Evolutionary conservation across 495 filamentous ascomycete genomes (phyloP).

Genomic region (Penicillium chermesinum): DNA sequence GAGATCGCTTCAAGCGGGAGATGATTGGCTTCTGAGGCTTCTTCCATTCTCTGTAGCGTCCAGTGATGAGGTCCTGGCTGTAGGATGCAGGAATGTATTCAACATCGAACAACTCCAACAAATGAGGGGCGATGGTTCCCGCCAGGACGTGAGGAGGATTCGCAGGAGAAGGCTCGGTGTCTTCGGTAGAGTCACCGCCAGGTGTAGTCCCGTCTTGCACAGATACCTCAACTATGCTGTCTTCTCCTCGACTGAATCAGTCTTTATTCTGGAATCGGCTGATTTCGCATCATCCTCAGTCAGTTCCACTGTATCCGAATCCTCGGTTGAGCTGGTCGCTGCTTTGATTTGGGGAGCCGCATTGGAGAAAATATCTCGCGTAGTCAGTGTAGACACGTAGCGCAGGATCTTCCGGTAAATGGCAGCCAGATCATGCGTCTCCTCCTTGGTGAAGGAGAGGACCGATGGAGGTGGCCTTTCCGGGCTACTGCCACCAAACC

Average conservation of each 20-base stretch:
- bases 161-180: slow-evolving; percentile 1
- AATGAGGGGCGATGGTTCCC: slow-evolving; percentile 43
- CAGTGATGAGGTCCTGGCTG: slow-evolving; percentile 54
- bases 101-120: slow-evolving; percentile 69
- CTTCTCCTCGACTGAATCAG: slow-evolving; percentile 81
- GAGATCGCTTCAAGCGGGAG: slow-evolving; percentile 35
- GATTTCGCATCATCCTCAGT: slow-evolving; percentile 70
- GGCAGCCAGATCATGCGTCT: slow-evolving; percentile 51
- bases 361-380: slow-evolving; percentile 53
- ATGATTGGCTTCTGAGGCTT: slow-evolving; percentile 53
- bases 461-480: slow-evolving; percentile 25
- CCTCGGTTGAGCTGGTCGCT: slow-evolving; percentile 39
- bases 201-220: slow-evolving; percentile 63
- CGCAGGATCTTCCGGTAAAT: slow-evolving; percentile 60
- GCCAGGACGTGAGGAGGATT: slow-evolving; percentile 30
- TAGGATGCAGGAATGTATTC: slow-evolving; percentile 18
- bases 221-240: slow-evolving; percentile 84
- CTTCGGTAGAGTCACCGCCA: slow-evolving; percentile 17
- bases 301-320: slow-evolving; percentile 67
- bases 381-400: slow-evolving; percentile 56
- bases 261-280: slow-evolving; percentile 63
- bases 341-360: slow-evolving; percentile 3
- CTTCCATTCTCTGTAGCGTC: slow-evolving; percentile 54
- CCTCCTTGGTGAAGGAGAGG: slow-evolving; percentile 56
- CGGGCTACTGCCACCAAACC: not conserved